Evolutionary conservation across 2,329 filamentous ascomycete genomes (phyloP).

Genomic region (Rhinocladiella similis): DNA sequence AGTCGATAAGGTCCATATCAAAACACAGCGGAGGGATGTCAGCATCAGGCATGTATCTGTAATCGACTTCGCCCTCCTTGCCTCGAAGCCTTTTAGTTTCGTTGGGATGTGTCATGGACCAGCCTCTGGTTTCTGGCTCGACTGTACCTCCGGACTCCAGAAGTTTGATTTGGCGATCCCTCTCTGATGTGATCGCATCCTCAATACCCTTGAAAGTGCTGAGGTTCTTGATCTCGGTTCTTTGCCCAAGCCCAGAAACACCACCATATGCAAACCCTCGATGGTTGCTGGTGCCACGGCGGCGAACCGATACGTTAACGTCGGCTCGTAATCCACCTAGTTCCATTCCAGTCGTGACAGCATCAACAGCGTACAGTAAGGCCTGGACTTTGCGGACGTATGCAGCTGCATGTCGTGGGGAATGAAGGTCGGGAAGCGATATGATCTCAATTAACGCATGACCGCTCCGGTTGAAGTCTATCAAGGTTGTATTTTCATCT

Average conservation of each 20-base stretch:
- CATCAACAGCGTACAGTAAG: slow-evolving; percentile 75
- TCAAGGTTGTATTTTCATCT: slow-evolving; percentile 69
- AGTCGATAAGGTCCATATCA: slow-evolving; percentile 64
- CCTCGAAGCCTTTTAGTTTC: slow-evolving; percentile 80
- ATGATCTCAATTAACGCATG: slow-evolving; percentile 94
- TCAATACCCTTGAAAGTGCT: slow-evolving; percentile 94
- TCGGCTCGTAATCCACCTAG: slow-evolving; percentile 86
- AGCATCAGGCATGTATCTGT: slow-evolving; percentile 97
- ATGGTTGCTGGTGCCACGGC: slow-evolving; percentile 52
- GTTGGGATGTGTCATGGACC: slow-evolving; percentile 74
- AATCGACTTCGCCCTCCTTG: slow-evolving; percentile 97
- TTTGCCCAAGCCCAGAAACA: slow-evolving; percentile 69
- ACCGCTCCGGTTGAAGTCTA: slow-evolving; percentile 93
- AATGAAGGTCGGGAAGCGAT: slow-evolving; percentile 82
- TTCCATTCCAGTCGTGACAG: slow-evolving; percentile 91
- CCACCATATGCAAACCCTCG: slow-evolving; percentile 54
- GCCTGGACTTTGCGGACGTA: slow-evolving; percentile 86
- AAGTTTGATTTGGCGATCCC: slow-evolving; percentile 80
- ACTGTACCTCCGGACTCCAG: slow-evolving; percentile 74
- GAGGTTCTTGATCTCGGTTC: slow-evolving; percentile 97
- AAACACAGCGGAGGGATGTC: slow-evolving; percentile 82
- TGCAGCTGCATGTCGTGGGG: slow-evolving; percentile 82
- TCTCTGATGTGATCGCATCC: slow-evolving; percentile 88
- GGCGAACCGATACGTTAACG: slow-evolving; percentile 86
- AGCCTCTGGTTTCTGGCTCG: slow-evolving; percentile 86